A percentile compares a stretch with the other conserved stretches of the same genome.
Conservation (phyloP, 768 basidiomycete genomes). For the Chalciporus chontae region DNA sequence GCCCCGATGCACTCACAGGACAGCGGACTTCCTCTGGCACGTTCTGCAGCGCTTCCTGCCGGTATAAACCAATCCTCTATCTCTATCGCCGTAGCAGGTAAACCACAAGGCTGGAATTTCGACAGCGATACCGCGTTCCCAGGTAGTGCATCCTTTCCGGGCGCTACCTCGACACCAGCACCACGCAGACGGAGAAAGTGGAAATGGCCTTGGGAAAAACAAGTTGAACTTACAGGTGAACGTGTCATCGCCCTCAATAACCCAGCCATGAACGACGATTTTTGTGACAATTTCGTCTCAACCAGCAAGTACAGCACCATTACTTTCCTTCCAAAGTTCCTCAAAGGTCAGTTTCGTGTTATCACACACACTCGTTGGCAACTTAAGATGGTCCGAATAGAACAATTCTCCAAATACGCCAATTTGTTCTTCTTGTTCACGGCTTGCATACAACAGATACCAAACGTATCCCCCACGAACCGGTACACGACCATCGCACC, state of each 20-base stretch:
- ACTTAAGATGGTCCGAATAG: conserved; percentile 38
- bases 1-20: conserved; percentile 42
- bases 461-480: conserved; percentile 95
- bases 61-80: conserved; percentile 49
- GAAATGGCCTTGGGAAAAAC: conserved; percentile 86
- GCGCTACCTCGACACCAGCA: conserved; percentile 18
- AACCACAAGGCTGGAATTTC: conserved; percentile 71
- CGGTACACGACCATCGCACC: conserved; percentile 93
- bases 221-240: conserved; percentile 62
- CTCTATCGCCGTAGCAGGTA: conserved; percentile 37
- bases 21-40: conserved; percentile 54
- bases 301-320: conserved; percentile 92
- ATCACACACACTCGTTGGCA: neutral
- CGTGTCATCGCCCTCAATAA: conserved; percentile 84
- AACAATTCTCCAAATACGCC: conserved; percentile 98
- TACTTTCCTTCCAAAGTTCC: conserved; percentile 90
- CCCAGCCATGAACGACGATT: conserved; percentile 59
- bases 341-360: conserved; percentile 60
- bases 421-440: conserved; percentile 99
- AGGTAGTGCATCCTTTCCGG: conserved; percentile 40
- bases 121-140: conserved; percentile 59
- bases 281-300: conserved; percentile 77
- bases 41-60: conserved; percentile 58
- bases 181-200: conserved; percentile 37
- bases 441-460: conserved; percentile 95